These are phyloP conservation scores for Aspergillus phoenicis DNA, from an alignment of 2,329 filamentous ascomycete species.

Conservation along the genomic window DNA sequence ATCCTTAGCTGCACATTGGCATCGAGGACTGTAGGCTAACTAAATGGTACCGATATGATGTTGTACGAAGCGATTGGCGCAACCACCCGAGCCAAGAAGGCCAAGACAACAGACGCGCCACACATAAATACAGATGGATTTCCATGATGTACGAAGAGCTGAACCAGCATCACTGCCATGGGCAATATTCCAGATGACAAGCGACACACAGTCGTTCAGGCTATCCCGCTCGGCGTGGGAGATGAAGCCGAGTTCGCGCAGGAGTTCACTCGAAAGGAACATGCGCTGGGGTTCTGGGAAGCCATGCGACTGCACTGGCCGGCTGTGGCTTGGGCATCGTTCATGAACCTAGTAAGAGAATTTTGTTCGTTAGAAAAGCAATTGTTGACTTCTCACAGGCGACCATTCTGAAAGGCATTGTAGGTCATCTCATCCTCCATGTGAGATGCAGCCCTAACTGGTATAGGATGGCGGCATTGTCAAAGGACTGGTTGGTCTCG, in stretches of 20 bases:
- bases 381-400: neutral
- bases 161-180: neutral
- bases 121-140: neutral
- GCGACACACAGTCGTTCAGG: slow-evolving; percentile 19
- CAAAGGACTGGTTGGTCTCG: slow-evolving; percentile 30
- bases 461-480: slow-evolving; percentile 27
- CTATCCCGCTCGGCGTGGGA: slow-evolving; percentile 15
- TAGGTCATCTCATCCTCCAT: neutral
- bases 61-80: neutral
- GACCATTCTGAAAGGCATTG: slow-evolving; percentile 4
- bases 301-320: slow-evolving; percentile 30
- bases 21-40: neutral
- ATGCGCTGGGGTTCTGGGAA: slow-evolving; percentile 27
- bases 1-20: neutral
- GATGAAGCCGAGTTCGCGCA: slow-evolving; percentile 24
- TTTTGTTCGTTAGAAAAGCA: too few relatives aligned
- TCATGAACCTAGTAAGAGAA: slow-evolving; percentile 29
- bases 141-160: neutral
- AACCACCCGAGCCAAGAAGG: slow-evolving; percentile 2
- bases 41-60: neutral
- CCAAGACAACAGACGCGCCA: neutral
- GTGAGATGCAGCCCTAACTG: neutral
- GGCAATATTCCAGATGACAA: slow-evolving; percentile 7
- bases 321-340: slow-evolving; percentile 29
- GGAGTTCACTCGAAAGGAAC: slow-evolving; percentile 29